Percentiles rank a stretch among this genome's conserved stretches.
Conservation (phyloP, 176 grass and related monocot species). For the Triticum urartu region DNA sequence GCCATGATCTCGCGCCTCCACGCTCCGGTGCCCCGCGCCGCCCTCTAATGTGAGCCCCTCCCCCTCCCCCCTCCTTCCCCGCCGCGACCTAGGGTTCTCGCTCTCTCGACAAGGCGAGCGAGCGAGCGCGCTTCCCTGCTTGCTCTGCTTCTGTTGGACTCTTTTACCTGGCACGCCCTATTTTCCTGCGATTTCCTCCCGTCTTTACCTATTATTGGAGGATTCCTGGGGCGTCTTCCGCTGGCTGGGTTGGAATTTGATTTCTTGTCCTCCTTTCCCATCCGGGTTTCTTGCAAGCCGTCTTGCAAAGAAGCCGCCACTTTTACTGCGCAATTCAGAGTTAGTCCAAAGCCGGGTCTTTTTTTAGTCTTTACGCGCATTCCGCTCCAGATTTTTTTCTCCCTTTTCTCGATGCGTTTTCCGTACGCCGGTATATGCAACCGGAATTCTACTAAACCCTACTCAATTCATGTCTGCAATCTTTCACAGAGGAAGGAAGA, state of each 20-base stretch:
- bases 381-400: constrained; percentile 8
- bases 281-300: background rate
- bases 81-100: background rate
- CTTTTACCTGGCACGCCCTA: background rate
- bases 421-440: background rate
- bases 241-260: background rate
- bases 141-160: background rate
- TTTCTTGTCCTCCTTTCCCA: background rate
- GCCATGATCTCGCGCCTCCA: constrained; percentile 13
- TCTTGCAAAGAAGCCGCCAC: background rate
- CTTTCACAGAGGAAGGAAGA: constrained; percentile 22
- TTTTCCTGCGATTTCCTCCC: background rate
- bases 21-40: background rate
- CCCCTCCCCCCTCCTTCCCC: background rate
- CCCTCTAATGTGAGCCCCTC: constrained; percentile 18
- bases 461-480: background rate
- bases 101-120: background rate
- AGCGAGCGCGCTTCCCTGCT: background rate
- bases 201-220: constrained; percentile 1
- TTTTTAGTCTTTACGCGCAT: constrained; percentile 19
- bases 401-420: constrained; percentile 5
- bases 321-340: constrained; percentile 18
- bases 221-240: background rate
- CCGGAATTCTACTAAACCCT: background rate
- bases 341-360: constrained; percentile 7